Conservation (phyloP, 768 basidiomycete genomes). For the Tylopilus intermedius region DNA sequence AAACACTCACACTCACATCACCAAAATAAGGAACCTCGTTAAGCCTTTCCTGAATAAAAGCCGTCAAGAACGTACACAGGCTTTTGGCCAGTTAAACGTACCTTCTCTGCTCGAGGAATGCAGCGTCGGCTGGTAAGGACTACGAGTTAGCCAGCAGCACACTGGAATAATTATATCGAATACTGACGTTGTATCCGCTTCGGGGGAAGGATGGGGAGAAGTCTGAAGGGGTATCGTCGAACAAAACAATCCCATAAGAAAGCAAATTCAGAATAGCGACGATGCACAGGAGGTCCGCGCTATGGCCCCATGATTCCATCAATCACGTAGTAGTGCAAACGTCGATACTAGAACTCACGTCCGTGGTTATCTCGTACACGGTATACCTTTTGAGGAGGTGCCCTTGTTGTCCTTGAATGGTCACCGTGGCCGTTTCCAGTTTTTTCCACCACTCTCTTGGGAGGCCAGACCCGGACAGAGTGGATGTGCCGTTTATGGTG, state of each 20-base stretch:
- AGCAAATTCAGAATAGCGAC: conserved; percentile 91
- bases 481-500: conserved; percentile 48
- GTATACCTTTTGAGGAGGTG: conserved; percentile 86
- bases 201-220: conserved; percentile 83
- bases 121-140: conserved; percentile 63
- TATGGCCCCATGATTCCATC: conserved; percentile 27
- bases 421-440: conserved; percentile 66
- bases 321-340: conserved; percentile 8
- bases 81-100: conserved; percentile 25
- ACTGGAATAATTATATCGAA: not conserved
- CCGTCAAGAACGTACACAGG: not conserved
- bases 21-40: conserved; percentile 70
- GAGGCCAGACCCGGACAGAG: conserved; percentile 64
- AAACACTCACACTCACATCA: conserved; percentile 49
- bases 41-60: conserved; percentile 63
- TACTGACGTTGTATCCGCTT: conserved; percentile 85
- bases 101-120: conserved; percentile 89
- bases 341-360: conserved; percentile 44
- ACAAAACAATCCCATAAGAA: conserved; percentile 85
- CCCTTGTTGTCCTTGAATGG: conserved; percentile 81
- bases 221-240: conserved; percentile 88
- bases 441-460: conserved; percentile 85
- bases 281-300: conserved; percentile 63
- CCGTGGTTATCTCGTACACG: conserved; percentile 75
- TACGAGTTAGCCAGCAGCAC: conserved; percentile 3